Percentiles rank a stretch among this genome's conserved stretches.
phyloP scores from a whole-genome alignment of 2,329 filamentous ascomycete species.

The Fusarium zealandicum region DNA sequence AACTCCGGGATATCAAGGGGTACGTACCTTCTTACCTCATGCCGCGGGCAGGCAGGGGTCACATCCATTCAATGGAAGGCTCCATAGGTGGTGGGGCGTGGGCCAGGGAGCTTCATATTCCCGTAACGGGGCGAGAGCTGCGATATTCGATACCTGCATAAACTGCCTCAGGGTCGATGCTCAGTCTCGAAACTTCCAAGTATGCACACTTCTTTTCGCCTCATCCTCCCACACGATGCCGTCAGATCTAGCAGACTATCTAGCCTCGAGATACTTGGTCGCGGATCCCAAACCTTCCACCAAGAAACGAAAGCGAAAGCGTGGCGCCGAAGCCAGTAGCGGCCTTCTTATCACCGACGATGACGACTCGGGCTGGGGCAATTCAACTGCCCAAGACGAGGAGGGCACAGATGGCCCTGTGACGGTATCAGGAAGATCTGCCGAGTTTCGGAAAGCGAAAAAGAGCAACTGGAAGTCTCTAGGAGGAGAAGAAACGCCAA shows the following conservation, averaged over 20 bases:
- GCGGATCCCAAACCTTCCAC: slow-evolving; percentile 60
- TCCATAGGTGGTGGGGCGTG: no score
- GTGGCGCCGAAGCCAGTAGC: slow-evolving; percentile 53
- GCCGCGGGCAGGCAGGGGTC: no score
- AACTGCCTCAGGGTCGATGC: slow-evolving; percentile 9
- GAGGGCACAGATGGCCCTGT: slow-evolving; percentile 62
- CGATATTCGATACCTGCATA: slow-evolving; percentile 39
- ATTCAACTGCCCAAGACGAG: slow-evolving; percentile 51
- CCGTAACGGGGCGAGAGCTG: slow-evolving; percentile 20
- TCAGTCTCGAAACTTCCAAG: background rate
- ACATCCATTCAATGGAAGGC: no score
- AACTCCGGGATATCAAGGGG: slow-evolving; percentile 28
- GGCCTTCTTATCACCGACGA: slow-evolving; percentile 72
- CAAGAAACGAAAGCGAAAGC: slow-evolving; percentile 72
- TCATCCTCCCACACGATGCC: slow-evolving; percentile 51
- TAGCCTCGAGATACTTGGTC: slow-evolving; percentile 87
- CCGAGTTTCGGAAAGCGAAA: slow-evolving; percentile 76
- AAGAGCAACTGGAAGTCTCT: slow-evolving; percentile 83
- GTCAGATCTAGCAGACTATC: slow-evolving; percentile 77
- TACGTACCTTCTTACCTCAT: slow-evolving; percentile 41
- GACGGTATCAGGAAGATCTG: slow-evolving; percentile 58
- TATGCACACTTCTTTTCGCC: slow-evolving; percentile 1
- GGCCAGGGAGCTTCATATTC: slow-evolving; percentile 13
- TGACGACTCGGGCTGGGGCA: slow-evolving; percentile 62
- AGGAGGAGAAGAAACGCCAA: slow-evolving; percentile 49